phyloP scores from a whole-genome alignment of 1,284 basidiomycete species.

The Thelephora terrestris region DNA sequence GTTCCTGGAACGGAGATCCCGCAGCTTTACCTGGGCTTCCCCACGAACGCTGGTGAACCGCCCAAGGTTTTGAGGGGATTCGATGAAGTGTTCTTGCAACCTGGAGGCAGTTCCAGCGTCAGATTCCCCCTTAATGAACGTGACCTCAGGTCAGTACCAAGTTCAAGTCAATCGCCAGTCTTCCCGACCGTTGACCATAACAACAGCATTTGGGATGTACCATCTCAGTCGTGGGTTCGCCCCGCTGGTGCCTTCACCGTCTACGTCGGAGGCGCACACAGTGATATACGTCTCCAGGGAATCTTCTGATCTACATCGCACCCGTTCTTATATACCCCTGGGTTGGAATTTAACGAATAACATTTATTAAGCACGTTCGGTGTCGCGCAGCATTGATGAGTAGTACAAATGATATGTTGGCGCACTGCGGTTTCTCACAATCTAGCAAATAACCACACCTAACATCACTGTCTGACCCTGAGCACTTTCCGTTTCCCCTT shows the following conservation, averaged over 20 bases:
- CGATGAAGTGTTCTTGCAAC: conserved; percentile 39
- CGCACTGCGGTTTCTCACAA: neutral
- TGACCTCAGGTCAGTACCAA: conserved; percentile 27
- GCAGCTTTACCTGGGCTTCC: conserved; percentile 56
- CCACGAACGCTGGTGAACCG: conserved; percentile 43
- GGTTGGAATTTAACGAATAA: too few relatives aligned
- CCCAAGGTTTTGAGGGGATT: conserved; percentile 59
- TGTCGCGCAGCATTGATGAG: too few relatives aligned
- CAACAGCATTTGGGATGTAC: conserved; percentile 18
- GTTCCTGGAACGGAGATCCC: conserved; percentile 34
- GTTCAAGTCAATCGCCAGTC: neutral
- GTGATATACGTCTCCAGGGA: neutral
- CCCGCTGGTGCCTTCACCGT: conserved; percentile 16
- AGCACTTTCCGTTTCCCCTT: conserved; percentile 75
- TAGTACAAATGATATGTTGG: too few relatives aligned
- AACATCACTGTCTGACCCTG: conserved; percentile 46
- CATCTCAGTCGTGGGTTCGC: conserved; percentile 19
- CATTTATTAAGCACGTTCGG: too few relatives aligned
- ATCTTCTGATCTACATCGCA: neutral
- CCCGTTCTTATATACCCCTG: neutral
- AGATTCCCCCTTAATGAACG: conserved; percentile 53
- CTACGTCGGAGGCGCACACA: conserved; percentile 14
- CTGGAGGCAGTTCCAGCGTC: conserved; percentile 36
- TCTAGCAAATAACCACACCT: too few relatives aligned
- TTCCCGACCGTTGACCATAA: neutral